Evolutionary conservation across 768 basidiomycete genomes (phyloP), one percentile per base, ranked within the genome.

Genomic region (Hygrocybe coccinea): DNA sequence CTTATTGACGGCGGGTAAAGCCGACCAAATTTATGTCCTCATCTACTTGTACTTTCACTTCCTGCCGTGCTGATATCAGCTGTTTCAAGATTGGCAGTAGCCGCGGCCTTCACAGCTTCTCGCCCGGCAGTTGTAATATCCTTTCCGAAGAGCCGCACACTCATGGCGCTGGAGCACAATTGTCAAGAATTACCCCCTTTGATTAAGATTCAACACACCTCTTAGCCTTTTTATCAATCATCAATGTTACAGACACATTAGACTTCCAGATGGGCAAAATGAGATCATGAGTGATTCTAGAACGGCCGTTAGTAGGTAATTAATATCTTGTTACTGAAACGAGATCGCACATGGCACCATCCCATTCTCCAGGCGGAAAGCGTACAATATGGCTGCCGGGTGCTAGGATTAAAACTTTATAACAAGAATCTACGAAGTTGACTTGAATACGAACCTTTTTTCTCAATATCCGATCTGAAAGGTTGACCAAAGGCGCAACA

Each of bases 141-240:
- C 47, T 82, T 78, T 1, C 86, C 88, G 64, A 89, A 98, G 9
- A 95, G 74, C 2, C 94, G 85, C 46, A 93, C 72, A 56, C 91
- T 93, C 57, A 98, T 74, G 1, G 92, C 93, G 64, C 95, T 97
- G 58, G 3, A 52, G 48, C 38, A 50, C 36, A 56, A 34, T 14
- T n/a, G 12, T 41, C 35, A 47, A 50, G 39, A 11, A 10, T 43
- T 36, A 22, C 36, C 57, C n/a, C 50, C 11, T 6, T 7, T 19
- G n/a, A 24, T 25, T 9, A 3, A 17, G 14, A 11, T 14, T 9
- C 34, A 33, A 67, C 75, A 10, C 43, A 92, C 95, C 88, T 91
- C 73, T 98, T 98, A 22, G 93, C 91, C 65, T 89, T 89, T 71
- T 98, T 99, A 72, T 98, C 94, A 52, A 97, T 84, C 92, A 98